Percentiles rank a stretch among this genome's conserved stretches.
Evolutionary conservation across 306 rosid genomes (phyloP).

Genomic region (Carpinus viminea): DNA sequence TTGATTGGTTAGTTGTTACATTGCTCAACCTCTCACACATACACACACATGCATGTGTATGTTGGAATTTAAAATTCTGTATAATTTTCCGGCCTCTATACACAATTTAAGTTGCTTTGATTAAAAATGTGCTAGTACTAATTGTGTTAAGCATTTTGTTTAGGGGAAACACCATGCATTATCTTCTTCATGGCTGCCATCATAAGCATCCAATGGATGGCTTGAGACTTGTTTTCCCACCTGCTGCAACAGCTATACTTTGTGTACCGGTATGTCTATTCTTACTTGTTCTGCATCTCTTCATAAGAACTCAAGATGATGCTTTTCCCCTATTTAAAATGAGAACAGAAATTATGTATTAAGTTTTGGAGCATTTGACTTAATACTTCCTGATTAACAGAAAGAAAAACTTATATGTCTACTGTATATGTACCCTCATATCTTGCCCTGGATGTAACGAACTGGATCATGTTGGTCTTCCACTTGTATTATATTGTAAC

Average conservation of each 20-base stretch:
- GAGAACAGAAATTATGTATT: not conserved
- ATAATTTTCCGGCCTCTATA: constrained; percentile 6
- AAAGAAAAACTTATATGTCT: not conserved
- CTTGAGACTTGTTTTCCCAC: constrained; percentile 95
- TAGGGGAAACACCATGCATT: constrained; percentile 89
- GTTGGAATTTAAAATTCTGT: not conserved
- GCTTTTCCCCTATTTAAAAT: not conserved
- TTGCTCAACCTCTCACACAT: not conserved
- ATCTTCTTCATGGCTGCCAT: constrained; percentile 97
- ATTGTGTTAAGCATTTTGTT: constrained; percentile 6
- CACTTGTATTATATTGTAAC: not conserved
- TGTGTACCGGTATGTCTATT: constrained; percentile 60
- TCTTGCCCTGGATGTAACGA: not conserved
- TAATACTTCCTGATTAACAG: not conserved
- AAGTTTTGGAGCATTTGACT: not conserved
- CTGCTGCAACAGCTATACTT: constrained; percentile 80
- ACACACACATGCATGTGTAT: not conserved
- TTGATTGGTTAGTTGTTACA: constrained; percentile 62
- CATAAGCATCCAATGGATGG: constrained; percentile 99
- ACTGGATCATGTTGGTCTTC: not conserved
- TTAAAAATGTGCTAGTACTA: constrained; percentile 12
- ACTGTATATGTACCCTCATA: not conserved
- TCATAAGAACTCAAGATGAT: not conserved
- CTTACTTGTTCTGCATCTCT: constrained; percentile 1
- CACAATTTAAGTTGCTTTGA: constrained; percentile 7